phyloP scores from a whole-genome alignment of 495 filamentous ascomycete genomes.

The Diplogelasinospora grovesii region DNA sequence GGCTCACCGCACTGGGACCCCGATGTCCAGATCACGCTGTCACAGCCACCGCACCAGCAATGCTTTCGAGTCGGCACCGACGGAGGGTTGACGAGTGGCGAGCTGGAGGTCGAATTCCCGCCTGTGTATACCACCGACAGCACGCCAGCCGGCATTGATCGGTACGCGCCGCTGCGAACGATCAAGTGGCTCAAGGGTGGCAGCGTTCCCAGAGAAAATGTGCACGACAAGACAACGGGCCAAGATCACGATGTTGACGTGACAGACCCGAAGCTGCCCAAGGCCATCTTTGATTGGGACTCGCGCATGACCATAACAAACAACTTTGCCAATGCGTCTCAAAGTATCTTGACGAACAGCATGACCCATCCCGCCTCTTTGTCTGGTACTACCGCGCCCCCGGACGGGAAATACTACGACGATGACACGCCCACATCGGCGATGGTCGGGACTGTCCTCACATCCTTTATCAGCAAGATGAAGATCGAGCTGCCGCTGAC shows the following conservation, averaged over 20 bases:
- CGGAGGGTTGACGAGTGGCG: not conserved
- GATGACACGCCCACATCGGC: slow-evolving; percentile 15
- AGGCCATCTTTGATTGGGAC: not conserved
- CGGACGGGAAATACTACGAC: not conserved
- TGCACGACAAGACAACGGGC: too few species aligned
- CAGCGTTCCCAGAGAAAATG: too few species aligned
- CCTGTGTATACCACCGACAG: not conserved
- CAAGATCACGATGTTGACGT: too few species aligned
- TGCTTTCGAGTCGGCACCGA: slow-evolving; percentile 14
- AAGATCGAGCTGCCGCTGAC: not conserved
- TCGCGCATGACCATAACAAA: not conserved
- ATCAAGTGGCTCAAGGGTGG: not conserved
- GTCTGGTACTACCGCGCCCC: too few species aligned
- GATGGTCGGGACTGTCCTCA: slow-evolving; percentile 24
- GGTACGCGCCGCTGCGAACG: not conserved
- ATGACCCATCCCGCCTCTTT: too few species aligned
- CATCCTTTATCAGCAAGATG: not conserved
- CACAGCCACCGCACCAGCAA: slow-evolving; percentile 31
- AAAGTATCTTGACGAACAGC: not conserved
- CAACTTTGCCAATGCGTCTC: not conserved
- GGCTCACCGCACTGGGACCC: too few species aligned
- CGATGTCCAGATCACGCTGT: slow-evolving; percentile 10
- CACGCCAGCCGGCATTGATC: not conserved
- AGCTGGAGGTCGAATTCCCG: not conserved
- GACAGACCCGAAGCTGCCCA: not conserved